Conservation (phyloP, 1,139 yeast genomes). For the Protomyces lactucae-debilis region DNA sequence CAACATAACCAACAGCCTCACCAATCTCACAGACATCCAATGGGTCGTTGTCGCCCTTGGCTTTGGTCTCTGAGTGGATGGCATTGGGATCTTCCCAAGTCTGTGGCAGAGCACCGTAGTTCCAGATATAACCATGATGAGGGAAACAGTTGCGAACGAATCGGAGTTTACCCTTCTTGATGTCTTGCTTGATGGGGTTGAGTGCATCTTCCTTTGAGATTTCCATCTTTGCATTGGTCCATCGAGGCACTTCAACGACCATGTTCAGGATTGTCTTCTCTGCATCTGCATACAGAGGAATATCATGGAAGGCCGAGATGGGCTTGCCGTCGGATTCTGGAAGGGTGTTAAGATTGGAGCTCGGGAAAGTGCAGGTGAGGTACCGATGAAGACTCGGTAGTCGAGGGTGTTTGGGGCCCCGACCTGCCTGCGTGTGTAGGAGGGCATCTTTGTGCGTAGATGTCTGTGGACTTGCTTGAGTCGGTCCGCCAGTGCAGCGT, state of each 20-base stretch:
- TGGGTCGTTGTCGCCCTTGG: slow-evolving; percentile 92
- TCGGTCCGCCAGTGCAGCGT: slow-evolving; percentile 8
- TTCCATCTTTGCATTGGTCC: slow-evolving; percentile 73
- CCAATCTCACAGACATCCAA: slow-evolving; percentile 95
- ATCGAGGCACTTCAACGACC: slow-evolving; percentile 79
- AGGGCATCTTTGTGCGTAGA: slow-evolving; percentile 12
- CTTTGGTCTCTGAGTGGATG: slow-evolving; percentile 47
- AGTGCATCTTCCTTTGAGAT: slow-evolving; percentile 66
- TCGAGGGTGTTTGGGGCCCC: slow-evolving; percentile 83
- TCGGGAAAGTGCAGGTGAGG: background rate
- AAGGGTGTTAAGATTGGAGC: background rate
- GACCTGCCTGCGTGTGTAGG: slow-evolving; percentile 51
- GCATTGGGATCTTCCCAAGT: slow-evolving; percentile 82
- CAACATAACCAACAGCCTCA: slow-evolving; percentile 56
- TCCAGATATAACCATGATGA: slow-evolving; percentile 77
- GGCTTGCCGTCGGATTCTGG: slow-evolving; percentile 49
- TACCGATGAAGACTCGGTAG: slow-evolving; percentile 64
- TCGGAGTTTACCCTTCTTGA: slow-evolving; percentile 76
- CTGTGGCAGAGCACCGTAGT: slow-evolving; percentile 87
- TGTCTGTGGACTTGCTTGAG: slow-evolving; percentile 5
- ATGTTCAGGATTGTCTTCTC: slow-evolving; percentile 67
- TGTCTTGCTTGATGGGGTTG: slow-evolving; percentile 92
- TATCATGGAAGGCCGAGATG: slow-evolving; percentile 85
- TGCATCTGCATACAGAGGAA: slow-evolving; percentile 68
- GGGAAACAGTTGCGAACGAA: slow-evolving; percentile 88